Base-by-base conservation (phyloP, 2,329 filamentous ascomycete species). In the Cercospora canescens region DNA sequence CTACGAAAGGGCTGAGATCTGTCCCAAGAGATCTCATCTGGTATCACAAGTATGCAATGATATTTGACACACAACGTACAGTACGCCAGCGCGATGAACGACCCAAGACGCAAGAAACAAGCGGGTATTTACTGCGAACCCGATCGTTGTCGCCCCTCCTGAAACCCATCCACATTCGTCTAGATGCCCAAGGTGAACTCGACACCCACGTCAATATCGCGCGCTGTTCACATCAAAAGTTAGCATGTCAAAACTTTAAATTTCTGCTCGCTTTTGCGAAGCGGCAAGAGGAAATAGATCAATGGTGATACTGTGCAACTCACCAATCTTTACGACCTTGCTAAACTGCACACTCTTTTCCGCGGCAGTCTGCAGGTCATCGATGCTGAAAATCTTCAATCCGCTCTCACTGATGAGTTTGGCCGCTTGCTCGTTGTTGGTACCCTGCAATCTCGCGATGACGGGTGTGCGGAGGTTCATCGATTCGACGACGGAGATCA, bases 381-480 rank as follows among this genome's bases (percentile, higher is more conserved):
- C 94, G 70, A 99, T 98, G 77, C 92, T 96, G 88, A 99, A 99
- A 83, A 99, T 99, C 90, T 99, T 99, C 78, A 99, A 88, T 75
- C 95, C 94, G 62, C 94, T 96, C 80, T 99, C 93, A 86, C 95
- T 96, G 85, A 99, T 93, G 78, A 91, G 80, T 79, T 95, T 89
- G 82, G 95, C 93, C 69, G 95, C 95, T 81, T 90, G 86, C 83
- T 97, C 94, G 87, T 96, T 93, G 86, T 99, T 99, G 81, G 95
- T 99, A 76, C 95, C 95, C 85, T 99, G 95, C 79, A 99, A 88
- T 84, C 95, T 90, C 73, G 94, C 94, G 79, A 99, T 94, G 81
- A 99, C 96, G 76, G 95, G 95, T 73, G 95, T 95, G 83, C 95
- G 91, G 76, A 99, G 88, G 86, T 97, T 94, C 87, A 99, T 94